Evolutionary conservation across 2,329 filamentous ascomycete species (phyloP).

Genomic region (Corynespora cassiicola): DNA sequence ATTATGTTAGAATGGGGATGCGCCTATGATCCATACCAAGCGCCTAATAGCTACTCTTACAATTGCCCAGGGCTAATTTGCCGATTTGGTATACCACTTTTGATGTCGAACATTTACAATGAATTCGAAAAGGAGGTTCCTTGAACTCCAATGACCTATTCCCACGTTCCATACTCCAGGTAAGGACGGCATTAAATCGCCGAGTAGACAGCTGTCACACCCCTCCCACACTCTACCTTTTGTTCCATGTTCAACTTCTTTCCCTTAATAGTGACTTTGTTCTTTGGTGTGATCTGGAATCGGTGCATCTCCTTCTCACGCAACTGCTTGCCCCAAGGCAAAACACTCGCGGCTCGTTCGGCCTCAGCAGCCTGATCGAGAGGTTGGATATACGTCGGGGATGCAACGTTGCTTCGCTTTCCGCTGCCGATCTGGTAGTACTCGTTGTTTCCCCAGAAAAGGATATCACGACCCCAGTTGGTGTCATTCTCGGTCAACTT

Average conservation of each 20-base stretch:
- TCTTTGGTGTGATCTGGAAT: constrained; percentile 80
- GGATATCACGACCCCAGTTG: constrained; percentile 85
- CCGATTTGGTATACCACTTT: no score
- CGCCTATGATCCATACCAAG: no score
- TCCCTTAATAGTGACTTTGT: constrained; percentile 72
- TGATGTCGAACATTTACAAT: no score
- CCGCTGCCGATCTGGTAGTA: constrained; percentile 92
- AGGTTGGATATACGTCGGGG: constrained; percentile 79
- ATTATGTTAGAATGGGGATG: no score
- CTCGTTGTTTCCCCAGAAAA: constrained; percentile 97
- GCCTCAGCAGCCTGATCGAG: constrained; percentile 69
- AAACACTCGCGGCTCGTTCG: constrained; percentile 31
- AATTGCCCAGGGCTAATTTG: no score
- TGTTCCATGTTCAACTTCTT: constrained; percentile 81
- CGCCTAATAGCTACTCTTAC: no score
- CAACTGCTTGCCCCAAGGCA: constrained; percentile 47
- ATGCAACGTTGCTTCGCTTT: constrained; percentile 79
- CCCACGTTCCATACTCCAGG: no score
- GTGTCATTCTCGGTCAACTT: constrained; percentile 68
- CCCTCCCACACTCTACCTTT: constrained; percentile 83
- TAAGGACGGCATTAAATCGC: no score
- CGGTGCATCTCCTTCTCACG: constrained; percentile 73
- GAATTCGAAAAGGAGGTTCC: no score
- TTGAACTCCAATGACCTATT: no score
- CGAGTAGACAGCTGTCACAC: constrained; percentile 86